Percentiles rank a stretch among this genome's conserved stretches.
phyloP scores from a whole-genome alignment of 164 flowering plant species.

The Kingdonia uniflora region DNA sequence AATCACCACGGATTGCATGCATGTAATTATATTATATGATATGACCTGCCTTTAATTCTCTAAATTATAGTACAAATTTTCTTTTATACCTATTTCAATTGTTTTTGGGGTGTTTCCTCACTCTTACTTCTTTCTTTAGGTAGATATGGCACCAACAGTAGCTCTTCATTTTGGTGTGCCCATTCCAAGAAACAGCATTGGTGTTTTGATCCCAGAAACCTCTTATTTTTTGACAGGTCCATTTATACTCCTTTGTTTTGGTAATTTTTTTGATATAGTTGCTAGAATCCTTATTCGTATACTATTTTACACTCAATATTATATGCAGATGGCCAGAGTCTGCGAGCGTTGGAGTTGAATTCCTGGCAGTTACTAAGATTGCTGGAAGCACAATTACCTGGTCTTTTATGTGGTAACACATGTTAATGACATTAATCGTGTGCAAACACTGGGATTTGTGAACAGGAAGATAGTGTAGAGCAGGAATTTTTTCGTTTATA shows the following conservation, averaged over 20 bases:
- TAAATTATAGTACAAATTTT: too few relatives aligned
- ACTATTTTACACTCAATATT: too few relatives aligned
- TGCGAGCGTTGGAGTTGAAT: slow-evolving; percentile 75
- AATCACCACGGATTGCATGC: too few relatives aligned
- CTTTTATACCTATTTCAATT: too few relatives aligned
- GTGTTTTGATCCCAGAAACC: slow-evolving; percentile 43
- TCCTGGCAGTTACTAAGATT: slow-evolving; percentile 85
- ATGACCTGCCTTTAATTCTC: too few relatives aligned
- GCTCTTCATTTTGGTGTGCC: slow-evolving; percentile 93
- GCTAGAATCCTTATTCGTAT: too few relatives aligned
- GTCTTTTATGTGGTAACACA: slow-evolving; percentile 31
- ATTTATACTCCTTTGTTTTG: slow-evolving; percentile 11
- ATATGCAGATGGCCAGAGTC: slow-evolving; percentile 2
- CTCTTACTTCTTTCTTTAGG: slow-evolving; percentile 33
- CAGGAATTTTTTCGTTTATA: slow-evolving; percentile 44
- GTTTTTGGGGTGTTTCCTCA: too few relatives aligned
- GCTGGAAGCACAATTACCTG: slow-evolving; percentile 56
- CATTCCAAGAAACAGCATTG: slow-evolving; percentile 83
- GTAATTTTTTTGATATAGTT: too few relatives aligned
- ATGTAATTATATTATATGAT: too few relatives aligned
- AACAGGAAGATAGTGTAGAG: slow-evolving; percentile 29
- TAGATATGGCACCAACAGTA: slow-evolving; percentile 83
- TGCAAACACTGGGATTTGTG: slow-evolving; percentile 12
- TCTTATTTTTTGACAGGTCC: slow-evolving; percentile 52
- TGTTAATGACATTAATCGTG: slow-evolving; percentile 18